Evolutionary conservation across 177 flowering plant genomes (phyloP).

Genomic region (Vitis hybrid): DNA sequence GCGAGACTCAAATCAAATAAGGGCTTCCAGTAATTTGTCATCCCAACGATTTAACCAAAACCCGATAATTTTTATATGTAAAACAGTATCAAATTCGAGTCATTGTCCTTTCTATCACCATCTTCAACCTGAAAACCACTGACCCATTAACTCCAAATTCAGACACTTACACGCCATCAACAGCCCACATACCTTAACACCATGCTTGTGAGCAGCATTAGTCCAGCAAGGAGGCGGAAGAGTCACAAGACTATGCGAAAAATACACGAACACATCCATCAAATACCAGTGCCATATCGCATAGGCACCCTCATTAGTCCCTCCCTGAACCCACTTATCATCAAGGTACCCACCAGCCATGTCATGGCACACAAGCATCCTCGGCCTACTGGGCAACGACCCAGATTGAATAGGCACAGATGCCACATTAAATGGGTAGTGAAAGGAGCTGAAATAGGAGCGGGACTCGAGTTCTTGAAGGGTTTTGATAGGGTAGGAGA

Average conservation of each 20-base stretch:
- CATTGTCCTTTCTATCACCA: too few species aligned
- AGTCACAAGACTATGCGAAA: slow-evolving; percentile 82
- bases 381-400: slow-evolving; percentile 41
- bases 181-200: slow-evolving; percentile 63
- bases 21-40: too few species aligned
- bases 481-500: slow-evolving; percentile 72
- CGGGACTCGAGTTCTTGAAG: slow-evolving; percentile 64
- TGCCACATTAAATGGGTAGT: slow-evolving; percentile 69
- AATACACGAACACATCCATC: slow-evolving; percentile 91
- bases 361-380: slow-evolving; percentile 87
- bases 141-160: neutral
- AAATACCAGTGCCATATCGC: slow-evolving; percentile 94
- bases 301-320: slow-evolving; percentile 59
- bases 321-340: slow-evolving; percentile 90
- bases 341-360: slow-evolving; percentile 83
- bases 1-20: too few species aligned
- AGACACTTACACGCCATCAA: neutral
- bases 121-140: neutral
- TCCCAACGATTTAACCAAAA: too few species aligned
- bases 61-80: too few species aligned
- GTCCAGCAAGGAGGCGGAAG: slow-evolving; percentile 95
- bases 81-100: too few species aligned
- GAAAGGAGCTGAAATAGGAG: slow-evolving; percentile 82
- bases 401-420: slow-evolving; percentile 38
- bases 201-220: slow-evolving; percentile 85